Base-by-base conservation (phyloP, 106 monocot species). In the Iris macrosiphon region DNA sequence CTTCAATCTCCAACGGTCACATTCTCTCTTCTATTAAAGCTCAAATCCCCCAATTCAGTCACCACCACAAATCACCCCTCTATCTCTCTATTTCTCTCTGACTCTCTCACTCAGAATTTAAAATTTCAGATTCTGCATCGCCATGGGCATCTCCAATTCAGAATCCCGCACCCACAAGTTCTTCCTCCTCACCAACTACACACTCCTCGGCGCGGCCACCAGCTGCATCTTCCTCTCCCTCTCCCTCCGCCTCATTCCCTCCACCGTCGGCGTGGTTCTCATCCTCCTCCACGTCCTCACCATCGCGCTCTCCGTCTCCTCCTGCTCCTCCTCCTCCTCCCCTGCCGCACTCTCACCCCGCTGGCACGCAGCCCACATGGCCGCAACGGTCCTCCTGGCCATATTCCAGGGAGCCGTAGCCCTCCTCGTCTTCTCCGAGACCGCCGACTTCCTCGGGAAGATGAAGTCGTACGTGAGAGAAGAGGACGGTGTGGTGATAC, bases 401-500 rank as follows among this genome's bases (percentile, higher is more conserved):
- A 95, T 95, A 69, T 79, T 95, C 69, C 94, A 95, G 27, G 94
- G 89, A 1, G 78, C 94, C 1, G 81, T 85, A 2, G 75, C 94
- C 9, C 81, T 95, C 37, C 76, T 95, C 26, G 58, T 82, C 27
- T 85, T 85, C 81, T 78, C 85, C 15, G 45, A 73, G 44, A 82
- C 85, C 17, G 37, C 61, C 0, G 77, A 72, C 13, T 86, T 86
- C 51, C 70, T 82, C 15, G 31, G 7, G n/a, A 73, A 50, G 58
- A 32, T 86, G 46, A 72, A 50, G 49, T 81, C 87, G 0, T 87
- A 87, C 39, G 81, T 87, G n/a, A 39, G 62, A 51, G 77, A 77
- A 67, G 87, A 77, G 11, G 87, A 87, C 31, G 87, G 70, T 0
- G 63, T 40, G 8, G 71, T 81, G 59, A 81, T 87, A 6, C 68